Evolutionary conservation across 2,329 filamentous ascomycete genomes (phyloP).

Genomic region (Apiospora malaysiana): DNA sequence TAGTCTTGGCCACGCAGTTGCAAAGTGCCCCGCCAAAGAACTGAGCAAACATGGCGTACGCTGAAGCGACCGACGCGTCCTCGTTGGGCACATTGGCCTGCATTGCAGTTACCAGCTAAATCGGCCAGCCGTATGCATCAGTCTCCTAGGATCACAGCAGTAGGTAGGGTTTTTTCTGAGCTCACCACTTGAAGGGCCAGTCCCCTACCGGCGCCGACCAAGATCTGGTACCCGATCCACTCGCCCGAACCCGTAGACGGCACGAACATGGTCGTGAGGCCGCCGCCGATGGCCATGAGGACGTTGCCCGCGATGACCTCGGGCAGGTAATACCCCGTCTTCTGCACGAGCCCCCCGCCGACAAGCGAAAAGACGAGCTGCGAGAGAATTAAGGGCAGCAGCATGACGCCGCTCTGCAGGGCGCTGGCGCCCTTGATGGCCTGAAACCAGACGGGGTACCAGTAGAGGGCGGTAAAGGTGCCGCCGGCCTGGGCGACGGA

Average conservation of each 20-base stretch:
- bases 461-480: slow-evolving; percentile 32
- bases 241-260: slow-evolving; percentile 48
- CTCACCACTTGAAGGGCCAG: slow-evolving; percentile 24
- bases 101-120: slow-evolving; percentile 35
- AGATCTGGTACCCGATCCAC: slow-evolving; percentile 43
- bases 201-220: slow-evolving; percentile 37
- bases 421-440: slow-evolving; percentile 58
- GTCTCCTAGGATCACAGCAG: too few species aligned
- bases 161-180: too few species aligned
- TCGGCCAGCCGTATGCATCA: slow-evolving; percentile 34
- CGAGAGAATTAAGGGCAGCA: slow-evolving; percentile 59
- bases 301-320: slow-evolving; percentile 47
- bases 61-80: slow-evolving; percentile 34
- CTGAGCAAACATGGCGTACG: slow-evolving; percentile 56
- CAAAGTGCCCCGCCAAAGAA: slow-evolving; percentile 56
- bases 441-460: slow-evolving; percentile 57
- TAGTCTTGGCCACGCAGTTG: slow-evolving; percentile 56
- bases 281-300: slow-evolving; percentile 52
- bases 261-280: slow-evolving; percentile 60
- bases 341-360: slow-evolving; percentile 45
- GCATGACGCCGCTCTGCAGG: slow-evolving; percentile 59
- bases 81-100: slow-evolving; percentile 34
- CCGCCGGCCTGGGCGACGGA: slow-evolving; percentile 32
- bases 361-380: slow-evolving; percentile 54
- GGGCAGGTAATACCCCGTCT: slow-evolving; percentile 51